Percentiles rank a stretch among this genome's conserved stretches.
Evolutionary conservation across 305 asterid species (phyloP).

Genomic region (Fraxinus sp.): DNA sequence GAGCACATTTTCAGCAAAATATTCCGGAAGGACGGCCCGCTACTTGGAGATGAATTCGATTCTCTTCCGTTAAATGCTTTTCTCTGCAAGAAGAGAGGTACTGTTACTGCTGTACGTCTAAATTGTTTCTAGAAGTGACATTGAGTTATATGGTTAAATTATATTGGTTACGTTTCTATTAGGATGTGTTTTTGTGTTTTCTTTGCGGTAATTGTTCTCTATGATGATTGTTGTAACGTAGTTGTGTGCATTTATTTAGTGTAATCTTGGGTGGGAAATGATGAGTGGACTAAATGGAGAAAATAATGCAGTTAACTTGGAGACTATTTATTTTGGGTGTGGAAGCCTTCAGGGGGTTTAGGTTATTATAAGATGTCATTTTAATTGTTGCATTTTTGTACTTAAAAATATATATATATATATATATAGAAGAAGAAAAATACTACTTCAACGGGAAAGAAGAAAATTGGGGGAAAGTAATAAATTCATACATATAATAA

Average conservation of each 20-base stretch:
- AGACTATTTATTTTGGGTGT: not conserved
- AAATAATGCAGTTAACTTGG: not conserved
- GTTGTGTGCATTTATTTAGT: not conserved
- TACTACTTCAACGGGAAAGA: not conserved
- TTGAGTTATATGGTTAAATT: conserved; percentile 15
- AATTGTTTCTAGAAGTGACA: conserved; percentile 3
- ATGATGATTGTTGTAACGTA: not conserved
- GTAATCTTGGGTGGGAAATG: not conserved
- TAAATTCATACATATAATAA: not conserved
- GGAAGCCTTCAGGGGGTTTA: not conserved
- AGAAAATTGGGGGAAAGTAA: not conserved
- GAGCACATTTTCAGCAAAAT: conserved; percentile 61
- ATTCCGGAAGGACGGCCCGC: conserved; percentile 86
- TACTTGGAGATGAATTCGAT: conserved; percentile 72
- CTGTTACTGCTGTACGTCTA: not conserved
- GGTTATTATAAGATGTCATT: not conserved
- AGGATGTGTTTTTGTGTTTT: not conserved
- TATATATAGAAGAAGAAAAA: not conserved
- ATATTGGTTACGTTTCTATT: not conserved
- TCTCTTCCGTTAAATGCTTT: conserved; percentile 61
- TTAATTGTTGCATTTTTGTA: not conserved
- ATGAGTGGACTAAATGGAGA: not conserved
- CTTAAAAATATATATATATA: no score
- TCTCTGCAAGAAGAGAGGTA: conserved; percentile 31
- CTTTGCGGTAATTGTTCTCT: not conserved